Evolutionary conservation across 768 basidiomycete species (phyloP).

Genomic region (Kwoniella newhampshirensis): DNA sequence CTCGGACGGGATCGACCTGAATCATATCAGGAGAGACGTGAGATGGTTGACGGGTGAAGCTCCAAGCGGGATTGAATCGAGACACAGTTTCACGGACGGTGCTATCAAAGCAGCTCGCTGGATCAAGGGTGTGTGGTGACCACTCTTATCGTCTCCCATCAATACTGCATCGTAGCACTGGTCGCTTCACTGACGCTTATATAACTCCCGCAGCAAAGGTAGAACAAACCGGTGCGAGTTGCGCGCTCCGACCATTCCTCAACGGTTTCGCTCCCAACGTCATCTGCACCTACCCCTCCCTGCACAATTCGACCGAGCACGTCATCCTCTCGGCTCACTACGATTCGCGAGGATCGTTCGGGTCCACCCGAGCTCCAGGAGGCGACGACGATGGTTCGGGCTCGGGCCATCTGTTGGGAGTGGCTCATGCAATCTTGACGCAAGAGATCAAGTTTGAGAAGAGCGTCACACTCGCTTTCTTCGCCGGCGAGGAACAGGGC

Average conservation of each 20-base stretch:
- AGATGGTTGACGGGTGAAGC: constrained; percentile 81
- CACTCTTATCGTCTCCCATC: no score
- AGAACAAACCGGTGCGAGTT: constrained; percentile 72
- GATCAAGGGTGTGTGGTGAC: constrained; percentile 62
- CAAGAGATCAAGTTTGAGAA: constrained; percentile 69
- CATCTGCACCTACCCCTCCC: constrained; percentile 70
- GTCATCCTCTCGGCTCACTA: constrained; percentile 84
- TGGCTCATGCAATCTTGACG: constrained; percentile 71
- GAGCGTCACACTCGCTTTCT: constrained; percentile 76
- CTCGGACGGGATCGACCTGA: constrained; percentile 63
- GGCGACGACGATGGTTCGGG: constrained; percentile 68
- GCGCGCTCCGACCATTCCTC: constrained; percentile 67
- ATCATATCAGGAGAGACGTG: constrained; percentile 68
- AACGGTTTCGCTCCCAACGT: constrained; percentile 80
- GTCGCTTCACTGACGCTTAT: background rate
- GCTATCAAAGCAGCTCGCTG: constrained; percentile 67
- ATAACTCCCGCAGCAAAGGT: constrained; percentile 53
- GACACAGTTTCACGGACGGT: constrained; percentile 78
- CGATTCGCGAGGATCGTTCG: constrained; percentile 87
- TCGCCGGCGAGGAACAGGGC: constrained; percentile 92
- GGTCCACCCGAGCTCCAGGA: constrained; percentile 66
- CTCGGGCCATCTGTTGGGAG: constrained; percentile 70
- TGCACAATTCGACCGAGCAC: constrained; percentile 60
- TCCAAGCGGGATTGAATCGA: constrained; percentile 68
- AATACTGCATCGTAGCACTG: background rate